Conservation (phyloP, 1,139 yeast genomes). For the Kodamaea sp. region DNA sequence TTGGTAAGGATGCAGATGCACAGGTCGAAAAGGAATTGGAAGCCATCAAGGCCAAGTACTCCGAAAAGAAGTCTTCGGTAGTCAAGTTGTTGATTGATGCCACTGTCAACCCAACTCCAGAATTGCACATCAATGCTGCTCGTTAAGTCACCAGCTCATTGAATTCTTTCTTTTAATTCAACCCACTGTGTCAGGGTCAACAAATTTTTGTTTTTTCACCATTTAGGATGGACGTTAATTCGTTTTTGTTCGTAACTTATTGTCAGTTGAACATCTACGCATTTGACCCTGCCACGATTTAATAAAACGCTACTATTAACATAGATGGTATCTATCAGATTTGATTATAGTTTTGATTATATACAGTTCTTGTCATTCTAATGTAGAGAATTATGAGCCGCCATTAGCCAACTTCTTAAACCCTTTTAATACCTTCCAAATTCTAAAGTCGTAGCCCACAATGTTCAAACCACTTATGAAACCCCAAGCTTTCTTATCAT, state of each 20-base stretch:
- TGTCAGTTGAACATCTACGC: too few relatives aligned
- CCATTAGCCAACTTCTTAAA: conserved; percentile 43
- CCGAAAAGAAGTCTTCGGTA: conserved; percentile 65
- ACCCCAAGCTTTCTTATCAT: conserved; percentile 82
- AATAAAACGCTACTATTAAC: too few relatives aligned
- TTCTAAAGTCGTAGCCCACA: conserved; percentile 80
- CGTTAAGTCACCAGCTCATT: too few relatives aligned
- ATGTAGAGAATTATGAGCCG: conserved; percentile 21
- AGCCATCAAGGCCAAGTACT: conserved; percentile 62
- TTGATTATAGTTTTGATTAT: too few relatives aligned
- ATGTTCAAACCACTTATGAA: conserved; percentile 79
- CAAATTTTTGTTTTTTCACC: too few relatives aligned
- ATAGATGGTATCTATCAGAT: too few relatives aligned
- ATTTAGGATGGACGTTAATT: too few relatives aligned
- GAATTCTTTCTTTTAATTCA: too few relatives aligned
- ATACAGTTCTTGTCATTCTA: too few relatives aligned
- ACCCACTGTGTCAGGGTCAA: too few relatives aligned
- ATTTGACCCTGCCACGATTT: too few relatives aligned
- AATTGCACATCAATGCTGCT: conserved; percentile 74
- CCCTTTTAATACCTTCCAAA: conserved; percentile 60
- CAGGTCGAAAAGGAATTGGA: conserved; percentile 60
- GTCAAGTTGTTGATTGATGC: conserved; percentile 78
- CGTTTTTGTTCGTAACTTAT: too few relatives aligned
- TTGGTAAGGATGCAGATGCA: conserved; percentile 72
- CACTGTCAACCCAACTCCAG: conserved; percentile 76